These are phyloP conservation scores for Ceriops decandra DNA, from an alignment of 345 rosid species.

Conservation along the genomic window DNA sequence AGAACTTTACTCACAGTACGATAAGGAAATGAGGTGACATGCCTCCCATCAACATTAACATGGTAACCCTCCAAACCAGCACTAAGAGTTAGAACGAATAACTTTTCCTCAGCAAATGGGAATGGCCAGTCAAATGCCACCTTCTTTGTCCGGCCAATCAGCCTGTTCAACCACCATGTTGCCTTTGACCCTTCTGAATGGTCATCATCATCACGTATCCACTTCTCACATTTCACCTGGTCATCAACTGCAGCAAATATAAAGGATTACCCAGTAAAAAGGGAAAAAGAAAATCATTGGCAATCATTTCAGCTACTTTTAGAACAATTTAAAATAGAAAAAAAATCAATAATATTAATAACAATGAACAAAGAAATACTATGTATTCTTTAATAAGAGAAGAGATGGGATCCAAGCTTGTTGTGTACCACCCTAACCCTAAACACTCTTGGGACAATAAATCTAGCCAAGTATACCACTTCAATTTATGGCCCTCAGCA, in stretches of 20 bases:
- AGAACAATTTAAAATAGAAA: not conserved
- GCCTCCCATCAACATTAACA: slow-evolving; percentile 81
- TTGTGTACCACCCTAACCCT: no score
- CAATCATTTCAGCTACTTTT: not conserved
- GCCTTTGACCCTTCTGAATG: slow-evolving; percentile 64
- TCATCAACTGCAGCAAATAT: slow-evolving; percentile 66
- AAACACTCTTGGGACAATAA: no score
- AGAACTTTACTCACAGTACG: slow-evolving; percentile 67
- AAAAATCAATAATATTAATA: no score
- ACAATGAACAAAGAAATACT: no score
- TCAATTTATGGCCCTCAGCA: no score
- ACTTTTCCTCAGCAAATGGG: slow-evolving; percentile 72
- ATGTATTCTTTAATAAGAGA: no score
- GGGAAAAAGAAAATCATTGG: not conserved
- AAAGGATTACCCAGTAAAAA: slow-evolving; percentile 16
- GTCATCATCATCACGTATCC: slow-evolving; percentile 78
- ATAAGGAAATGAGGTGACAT: slow-evolving; percentile 84
- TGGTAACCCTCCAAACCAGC: slow-evolving; percentile 97
- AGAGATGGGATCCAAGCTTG: no score
- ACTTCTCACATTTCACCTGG: slow-evolving; percentile 87
- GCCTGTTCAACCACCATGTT: slow-evolving; percentile 82
- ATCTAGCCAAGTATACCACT: no score
- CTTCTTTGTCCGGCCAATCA: slow-evolving; percentile 64
- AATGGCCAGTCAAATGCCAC: slow-evolving; percentile 81
- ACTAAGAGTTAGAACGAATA: slow-evolving; percentile 80